Conservation (phyloP, 2,329 filamentous ascomycete species). For the Talaromyces piceae region DNA sequence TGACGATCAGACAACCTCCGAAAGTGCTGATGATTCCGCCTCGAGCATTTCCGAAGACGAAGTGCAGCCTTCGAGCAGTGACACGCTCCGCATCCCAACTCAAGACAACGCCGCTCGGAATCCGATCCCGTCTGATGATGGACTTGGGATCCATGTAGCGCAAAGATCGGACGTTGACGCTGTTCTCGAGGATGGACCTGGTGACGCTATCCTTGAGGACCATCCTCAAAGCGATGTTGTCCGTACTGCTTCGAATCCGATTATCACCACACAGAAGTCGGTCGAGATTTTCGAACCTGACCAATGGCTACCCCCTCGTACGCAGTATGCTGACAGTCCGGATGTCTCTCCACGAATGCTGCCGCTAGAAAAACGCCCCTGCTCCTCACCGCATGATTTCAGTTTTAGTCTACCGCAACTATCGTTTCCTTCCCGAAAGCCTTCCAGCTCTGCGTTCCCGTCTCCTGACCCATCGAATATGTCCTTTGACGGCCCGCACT, state of each 20-base stretch:
- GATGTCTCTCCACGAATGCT: constrained; percentile 30
- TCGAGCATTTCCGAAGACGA: constrained; percentile 6
- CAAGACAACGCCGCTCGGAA: not conserved
- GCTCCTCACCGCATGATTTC: constrained; percentile 37
- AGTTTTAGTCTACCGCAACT: constrained; percentile 31
- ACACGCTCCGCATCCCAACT: constrained; percentile 8
- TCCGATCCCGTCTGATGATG: constrained; percentile 15
- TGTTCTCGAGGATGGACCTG: constrained; percentile 8
- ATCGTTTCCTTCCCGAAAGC: constrained; percentile 30
- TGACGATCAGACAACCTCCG: not conserved
- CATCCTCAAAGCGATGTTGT: not conserved
- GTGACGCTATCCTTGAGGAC: constrained; percentile 8
- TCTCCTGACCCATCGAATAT: constrained; percentile 37
- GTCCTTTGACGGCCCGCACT: constrained; percentile 37
- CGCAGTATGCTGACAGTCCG: constrained; percentile 22
- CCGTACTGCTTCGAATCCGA: not conserved
- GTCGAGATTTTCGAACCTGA: constrained; percentile 26
- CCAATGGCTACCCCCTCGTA: constrained; percentile 16
- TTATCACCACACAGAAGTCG: constrained; percentile 16
- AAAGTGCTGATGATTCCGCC: not conserved
- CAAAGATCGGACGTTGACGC: constrained; percentile 1
- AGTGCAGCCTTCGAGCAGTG: constrained; percentile 10
- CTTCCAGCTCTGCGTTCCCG: constrained; percentile 37
- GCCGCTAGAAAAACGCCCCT: constrained; percentile 32
- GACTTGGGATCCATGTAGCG: constrained; percentile 23